Evolutionary conservation across 192 early-diverging fungal genomes (phyloP).

Genomic region (Kickxella alabastrina): DNA sequence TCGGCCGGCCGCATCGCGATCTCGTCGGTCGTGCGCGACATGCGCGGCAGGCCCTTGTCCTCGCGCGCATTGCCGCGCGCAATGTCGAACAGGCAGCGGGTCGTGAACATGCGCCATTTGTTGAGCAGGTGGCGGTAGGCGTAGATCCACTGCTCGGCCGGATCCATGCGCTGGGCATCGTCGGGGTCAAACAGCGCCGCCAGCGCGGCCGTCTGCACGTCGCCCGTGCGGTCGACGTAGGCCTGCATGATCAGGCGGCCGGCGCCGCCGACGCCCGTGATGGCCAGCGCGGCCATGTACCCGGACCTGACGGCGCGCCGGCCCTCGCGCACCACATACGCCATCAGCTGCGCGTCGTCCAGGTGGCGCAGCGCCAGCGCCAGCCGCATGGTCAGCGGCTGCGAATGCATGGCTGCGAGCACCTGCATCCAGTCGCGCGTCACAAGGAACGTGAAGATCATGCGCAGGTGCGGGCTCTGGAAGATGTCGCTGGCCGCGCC

Average conservation of each 20-base stretch:
- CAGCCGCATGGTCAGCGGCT: slow-evolving; percentile 75
- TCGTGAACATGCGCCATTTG: slow-evolving; percentile 80
- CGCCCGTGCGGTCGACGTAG: slow-evolving; percentile 81
- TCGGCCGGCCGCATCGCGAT: slow-evolving; percentile 70
- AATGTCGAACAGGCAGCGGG: slow-evolving; percentile 91
- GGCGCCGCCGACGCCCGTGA: slow-evolving; percentile 72
- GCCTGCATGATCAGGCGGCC: slow-evolving; percentile 72
- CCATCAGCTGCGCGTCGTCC: slow-evolving; percentile 68
- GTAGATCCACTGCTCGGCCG: slow-evolving; percentile 47
- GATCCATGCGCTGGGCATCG: slow-evolving; percentile 15
- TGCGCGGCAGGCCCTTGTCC: slow-evolving; percentile 46
- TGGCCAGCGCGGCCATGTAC: slow-evolving; percentile 72
- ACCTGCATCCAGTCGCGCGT: slow-evolving; percentile 79
- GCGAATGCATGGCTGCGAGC: slow-evolving; percentile 59
- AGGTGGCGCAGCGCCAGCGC: slow-evolving; percentile 83
- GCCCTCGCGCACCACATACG: slow-evolving; percentile 55
- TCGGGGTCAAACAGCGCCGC: slow-evolving; percentile 56
- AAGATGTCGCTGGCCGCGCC: slow-evolving; percentile 32
- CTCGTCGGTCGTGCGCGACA: slow-evolving; percentile 48
- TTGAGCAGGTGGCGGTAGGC: slow-evolving; percentile 85
- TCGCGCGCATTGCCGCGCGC: slow-evolving; percentile 58
- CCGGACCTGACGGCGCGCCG: slow-evolving; percentile 59
- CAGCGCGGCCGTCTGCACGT: slow-evolving; percentile 86
- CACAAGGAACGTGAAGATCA: slow-evolving; percentile 85
- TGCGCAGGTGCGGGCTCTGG: slow-evolving; percentile 67